Evolutionary conservation across 352 stramenopile genomes (phyloP), one percentile per base, ranked within the genome.

Genomic region (Phytophthora sp.): DNA sequence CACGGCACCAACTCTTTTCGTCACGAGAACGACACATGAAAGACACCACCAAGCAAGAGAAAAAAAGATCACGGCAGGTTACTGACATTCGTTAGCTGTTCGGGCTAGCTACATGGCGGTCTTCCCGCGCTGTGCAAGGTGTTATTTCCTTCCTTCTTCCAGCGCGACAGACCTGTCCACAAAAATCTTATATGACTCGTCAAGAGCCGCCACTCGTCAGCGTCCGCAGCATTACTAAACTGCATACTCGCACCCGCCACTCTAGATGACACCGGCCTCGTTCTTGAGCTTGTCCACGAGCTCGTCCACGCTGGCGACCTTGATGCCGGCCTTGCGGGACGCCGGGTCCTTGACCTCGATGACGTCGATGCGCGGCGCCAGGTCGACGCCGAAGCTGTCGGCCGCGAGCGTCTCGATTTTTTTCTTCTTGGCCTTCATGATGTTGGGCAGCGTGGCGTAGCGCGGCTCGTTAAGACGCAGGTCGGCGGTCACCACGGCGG

Each of bases 381-480:
- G 62, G 67, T 95, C 84, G 49, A 95, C 69, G 56, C 78, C 81
- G 23, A 94, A 76, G 60, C 82, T 86, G 54, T 91, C 85, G 21
- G 88, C 87, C 2, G 77, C 65, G 17, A 92, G 53, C 15, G 83
- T 82, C 49, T 95, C 89, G 43, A 97, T 95, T 62, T 91, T 91
- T 73, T 97, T 97, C 76, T 96, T 96, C 83, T 97, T 97, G 27
- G 90, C 90, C 85, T 99, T 99, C 97, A 99, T 99, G 70, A 99
- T 99, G 81, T 99, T 99, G 31, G 98, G 98, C 51, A 99, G 81
- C 50, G 96, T 99, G 15, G 98, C 96, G 79, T 99, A 99, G 12
- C 98, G 94, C 31, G 98, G 98, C 60, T 99, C 96, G 77, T 99
- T 99, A 32, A 99, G 86, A 28, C 98, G 94, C 48, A 99, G 77